A percentile compares a stretch with the other conserved stretches of the same genome.
These are phyloP conservation scores for Glonium stellatum DNA, from an alignment of 495 filamentous ascomycete genomes.

Conservation along the genomic window DNA sequence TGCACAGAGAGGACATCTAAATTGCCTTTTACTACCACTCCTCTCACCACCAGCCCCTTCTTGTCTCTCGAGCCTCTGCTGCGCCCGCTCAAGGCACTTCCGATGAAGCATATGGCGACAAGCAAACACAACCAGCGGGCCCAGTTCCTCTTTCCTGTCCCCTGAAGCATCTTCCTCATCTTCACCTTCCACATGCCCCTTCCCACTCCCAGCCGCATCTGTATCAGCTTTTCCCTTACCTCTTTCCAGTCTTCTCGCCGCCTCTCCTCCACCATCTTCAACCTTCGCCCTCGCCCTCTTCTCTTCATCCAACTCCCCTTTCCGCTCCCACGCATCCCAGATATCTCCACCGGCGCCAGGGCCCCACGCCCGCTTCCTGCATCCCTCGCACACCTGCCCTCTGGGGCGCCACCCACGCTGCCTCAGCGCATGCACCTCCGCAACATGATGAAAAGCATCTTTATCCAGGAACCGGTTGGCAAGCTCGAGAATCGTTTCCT, in stretches of 20 bases:
- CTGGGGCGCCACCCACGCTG: conserved; percentile 83
- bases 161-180: conserved; percentile 12
- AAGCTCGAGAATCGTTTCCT: conserved; percentile 75
- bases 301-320: conserved; percentile 36
- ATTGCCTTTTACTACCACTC: conserved; percentile 1
- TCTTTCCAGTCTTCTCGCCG: conserved; percentile 20
- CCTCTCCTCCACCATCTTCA: conserved; percentile 17
- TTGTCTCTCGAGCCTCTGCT: conserved; percentile 1
- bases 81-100: conserved; percentile 29
- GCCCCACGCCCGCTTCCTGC: conserved; percentile 78
- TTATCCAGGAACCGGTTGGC: conserved; percentile 83
- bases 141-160: conserved; percentile 8
- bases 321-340: conserved; percentile 73
- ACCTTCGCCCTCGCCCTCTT: conserved; percentile 20
- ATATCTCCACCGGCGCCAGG: conserved; percentile 71
- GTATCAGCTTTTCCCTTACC: conserved; percentile 25
- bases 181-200: conserved; percentile 3
- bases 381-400: conserved; percentile 80
- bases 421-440: conserved; percentile 64
- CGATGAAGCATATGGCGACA: conserved; percentile 38
- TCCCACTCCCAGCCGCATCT: conserved; percentile 17
- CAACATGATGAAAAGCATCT: conserved; percentile 80
- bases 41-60: conserved; percentile 1
- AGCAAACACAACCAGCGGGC: conserved; percentile 37
- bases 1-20: conserved; percentile 25